Percentiles rank a stretch among this genome's conserved stretches.
These are phyloP conservation scores for Apiospora sp. DNA, from an alignment of 2,329 filamentous ascomycete genomes.

Conservation along the genomic window DNA sequence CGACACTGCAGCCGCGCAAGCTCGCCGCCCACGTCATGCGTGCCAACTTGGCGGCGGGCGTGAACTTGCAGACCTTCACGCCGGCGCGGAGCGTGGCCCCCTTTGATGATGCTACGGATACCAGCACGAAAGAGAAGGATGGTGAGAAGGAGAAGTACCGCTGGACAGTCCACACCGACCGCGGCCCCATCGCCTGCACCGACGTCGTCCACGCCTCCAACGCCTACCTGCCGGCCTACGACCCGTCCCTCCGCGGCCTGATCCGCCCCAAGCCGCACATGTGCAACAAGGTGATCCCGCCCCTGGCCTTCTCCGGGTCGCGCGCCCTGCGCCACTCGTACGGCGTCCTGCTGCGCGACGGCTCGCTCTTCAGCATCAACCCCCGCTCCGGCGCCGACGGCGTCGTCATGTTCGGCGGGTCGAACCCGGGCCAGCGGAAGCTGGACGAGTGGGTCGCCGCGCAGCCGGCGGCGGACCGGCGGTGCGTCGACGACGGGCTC, in stretches of 20 bases:
- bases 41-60: constrained; percentile 24
- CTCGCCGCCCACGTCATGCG: constrained; percentile 31
- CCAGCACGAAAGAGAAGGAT: background rate
- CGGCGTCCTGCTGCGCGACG: constrained; percentile 40
- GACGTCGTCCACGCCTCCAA: constrained; percentile 31
- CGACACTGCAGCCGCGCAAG: constrained; percentile 32
- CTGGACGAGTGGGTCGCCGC: constrained; percentile 41
- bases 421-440: constrained; percentile 41
- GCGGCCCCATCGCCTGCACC: constrained; percentile 28
- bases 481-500: constrained; percentile 41
- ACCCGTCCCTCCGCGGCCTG: constrained; percentile 31
- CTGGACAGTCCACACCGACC: constrained; percentile 29
- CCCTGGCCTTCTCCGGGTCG: constrained; percentile 25
- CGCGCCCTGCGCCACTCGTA: constrained; percentile 40
- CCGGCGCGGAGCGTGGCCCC: constrained; percentile 22
- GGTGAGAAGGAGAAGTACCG: background rate
- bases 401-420: constrained; percentile 43
- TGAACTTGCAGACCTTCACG: constrained; percentile 32
- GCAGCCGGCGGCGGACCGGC: constrained; percentile 35
- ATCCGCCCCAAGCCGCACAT: constrained; percentile 34
- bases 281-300: constrained; percentile 32
- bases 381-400: constrained; percentile 41
- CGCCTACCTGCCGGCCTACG: constrained; percentile 31
- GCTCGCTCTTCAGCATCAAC: constrained; percentile 43
- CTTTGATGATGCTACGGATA: background rate